Percentiles rank a stretch among this genome's conserved stretches.
phyloP scores from a whole-genome alignment of 139 green algal genomes.

The Tetratostichococcus sp. region DNA sequence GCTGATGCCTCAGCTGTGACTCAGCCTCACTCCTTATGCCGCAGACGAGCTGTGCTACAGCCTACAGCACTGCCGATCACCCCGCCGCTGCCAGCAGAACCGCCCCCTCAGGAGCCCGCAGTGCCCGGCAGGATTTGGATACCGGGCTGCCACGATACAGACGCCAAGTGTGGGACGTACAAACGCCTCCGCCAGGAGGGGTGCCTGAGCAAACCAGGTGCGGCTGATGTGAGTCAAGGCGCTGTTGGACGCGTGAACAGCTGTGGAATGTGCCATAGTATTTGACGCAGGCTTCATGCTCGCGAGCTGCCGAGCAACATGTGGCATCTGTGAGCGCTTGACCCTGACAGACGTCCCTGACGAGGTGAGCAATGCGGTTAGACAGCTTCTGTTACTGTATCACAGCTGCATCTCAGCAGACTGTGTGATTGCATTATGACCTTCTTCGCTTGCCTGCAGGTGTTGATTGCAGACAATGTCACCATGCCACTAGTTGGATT shows the following conservation, averaged over 20 bases:
- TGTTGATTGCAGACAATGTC: conserved; percentile 42
- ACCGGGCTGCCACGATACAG: background rate
- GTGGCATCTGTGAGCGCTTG: conserved; percentile 21
- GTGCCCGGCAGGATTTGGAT: background rate
- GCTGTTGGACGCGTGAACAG: too few species aligned
- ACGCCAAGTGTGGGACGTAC: background rate
- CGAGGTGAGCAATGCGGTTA: conserved; percentile 12
- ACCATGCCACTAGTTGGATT: conserved; percentile 71
- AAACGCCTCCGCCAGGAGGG: background rate
- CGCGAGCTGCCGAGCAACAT: conserved; percentile 29
- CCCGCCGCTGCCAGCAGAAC: too few species aligned
- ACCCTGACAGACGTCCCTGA: conserved; percentile 14
- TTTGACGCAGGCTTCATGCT: conserved; percentile 39
- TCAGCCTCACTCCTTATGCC: too few species aligned
- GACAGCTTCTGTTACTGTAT: too few species aligned
- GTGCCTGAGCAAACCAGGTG: background rate
- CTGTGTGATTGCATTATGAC: too few species aligned
- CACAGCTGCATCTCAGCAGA: too few species aligned
- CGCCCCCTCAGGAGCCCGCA: too few species aligned
- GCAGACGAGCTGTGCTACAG: too few species aligned
- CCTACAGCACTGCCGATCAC: too few species aligned
- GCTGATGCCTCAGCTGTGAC: too few species aligned
- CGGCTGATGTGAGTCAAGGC: background rate
- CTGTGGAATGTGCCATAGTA: too few species aligned
- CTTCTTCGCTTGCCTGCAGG: conserved; percentile 8